Evolutionary conservation across 202 grass and related monocot genomes (phyloP).

Genomic region (Carex sylvatica): DNA sequence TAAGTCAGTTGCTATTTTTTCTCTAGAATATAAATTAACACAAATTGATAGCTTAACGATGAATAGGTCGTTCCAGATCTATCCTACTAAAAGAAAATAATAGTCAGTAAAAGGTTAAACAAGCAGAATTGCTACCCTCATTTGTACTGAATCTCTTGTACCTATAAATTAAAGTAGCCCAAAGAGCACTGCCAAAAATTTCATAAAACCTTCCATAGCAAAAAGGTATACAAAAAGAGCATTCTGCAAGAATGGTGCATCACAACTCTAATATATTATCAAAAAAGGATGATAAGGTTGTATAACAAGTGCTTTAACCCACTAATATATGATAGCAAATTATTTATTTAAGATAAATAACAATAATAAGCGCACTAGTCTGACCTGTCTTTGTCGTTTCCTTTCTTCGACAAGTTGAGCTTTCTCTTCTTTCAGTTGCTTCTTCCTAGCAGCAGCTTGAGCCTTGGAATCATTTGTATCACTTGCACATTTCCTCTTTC

Average conservation of each 20-base stretch:
- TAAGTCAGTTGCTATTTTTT: not conserved
- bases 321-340: not conserved
- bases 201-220: not conserved
- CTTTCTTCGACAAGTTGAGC: slow-evolving; percentile 34
- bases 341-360: slow-evolving; percentile 4
- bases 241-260: not conserved
- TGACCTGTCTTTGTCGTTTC: slow-evolving; percentile 36
- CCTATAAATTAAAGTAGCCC: not conserved
- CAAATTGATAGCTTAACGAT: not conserved
- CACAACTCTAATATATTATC: not conserved
- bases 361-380: not conserved
- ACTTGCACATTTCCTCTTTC: slow-evolving; percentile 14
- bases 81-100: not conserved
- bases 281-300: no score
- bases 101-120: not conserved
- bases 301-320: not conserved
- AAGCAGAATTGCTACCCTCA: not conserved
- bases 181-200: not conserved
- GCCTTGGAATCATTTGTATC: slow-evolving; percentile 17
- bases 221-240: not conserved
- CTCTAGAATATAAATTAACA: not conserved
- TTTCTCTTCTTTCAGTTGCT: slow-evolving; percentile 38
- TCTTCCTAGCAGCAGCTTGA: slow-evolving; percentile 37
- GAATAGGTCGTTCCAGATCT: not conserved
- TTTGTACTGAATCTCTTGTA: not conserved